Base-by-base conservation (phyloP, 352 stramenopile genomes). In the Hyaloperonospora arabidopsidis region DNA sequence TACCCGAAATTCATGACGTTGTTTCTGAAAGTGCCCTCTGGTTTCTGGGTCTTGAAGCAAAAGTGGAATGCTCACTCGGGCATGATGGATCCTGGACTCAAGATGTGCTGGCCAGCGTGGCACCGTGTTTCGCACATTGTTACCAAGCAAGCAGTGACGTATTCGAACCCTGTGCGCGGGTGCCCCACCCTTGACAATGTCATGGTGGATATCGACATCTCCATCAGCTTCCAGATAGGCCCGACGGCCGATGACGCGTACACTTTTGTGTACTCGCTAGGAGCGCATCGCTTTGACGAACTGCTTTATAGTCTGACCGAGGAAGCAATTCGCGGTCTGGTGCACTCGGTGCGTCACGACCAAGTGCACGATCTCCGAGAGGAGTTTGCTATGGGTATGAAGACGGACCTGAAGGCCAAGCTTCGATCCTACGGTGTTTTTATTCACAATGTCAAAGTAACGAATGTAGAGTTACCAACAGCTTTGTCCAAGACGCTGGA, bases 181-280 rank as follows among this genome's bases (percentile, higher is more conserved):
- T 93, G 82, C 47, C 79, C 82, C 8, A 95, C 84, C 8, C 74
- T 67, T 8, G 83, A 95, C 63, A 95, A 93, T 49, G 82, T 95
- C 13, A 93, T 95, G 83, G 76, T 93, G n/a, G 70, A 92, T 51
- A 88, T 94, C 44, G 79, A 92, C 65, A 84, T 92, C 49, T 94
- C 84, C 34, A 84, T 94, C 62, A 91, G 79, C 48, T 88, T 94
- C 68, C 80, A 89, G 63, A 89, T 94, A 44, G 84, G 84, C 0
- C 84, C 84, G 1, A 88, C 67, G 0, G 67, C 79, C 25, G 68
- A 94, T 2, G 84, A 89, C 36, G 84, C 78, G 1, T 76, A 85
- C 56, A 85, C 74, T 49, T 94, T 94, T 67, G 81, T 94, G 22
- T 94, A 94, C 63, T 68, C 71, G 29, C 61, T 94, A n/a, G 84